phyloP scores from a whole-genome alignment of 2,329 filamentous ascomycete species.

The Botrytis byssoidea region DNA sequence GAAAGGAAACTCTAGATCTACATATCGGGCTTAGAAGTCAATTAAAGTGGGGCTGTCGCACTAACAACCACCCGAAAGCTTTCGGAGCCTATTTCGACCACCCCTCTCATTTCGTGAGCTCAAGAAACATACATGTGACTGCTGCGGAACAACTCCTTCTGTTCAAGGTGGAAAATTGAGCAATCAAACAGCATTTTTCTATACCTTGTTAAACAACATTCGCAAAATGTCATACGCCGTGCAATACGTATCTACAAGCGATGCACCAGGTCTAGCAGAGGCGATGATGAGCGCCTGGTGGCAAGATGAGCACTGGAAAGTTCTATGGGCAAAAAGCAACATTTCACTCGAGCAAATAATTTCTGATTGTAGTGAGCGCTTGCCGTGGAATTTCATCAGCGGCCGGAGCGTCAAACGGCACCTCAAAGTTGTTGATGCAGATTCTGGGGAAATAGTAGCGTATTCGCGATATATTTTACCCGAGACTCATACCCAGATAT shows the following conservation, averaged over 20 bases:
- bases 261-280: background rate
- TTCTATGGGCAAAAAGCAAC: background rate
- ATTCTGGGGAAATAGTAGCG: background rate
- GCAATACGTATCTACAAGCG: background rate
- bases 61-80: background rate
- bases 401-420: background rate
- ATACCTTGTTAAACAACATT: background rate
- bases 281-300: background rate
- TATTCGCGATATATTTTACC: slow-evolving; percentile 1
- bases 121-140: background rate
- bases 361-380: background rate
- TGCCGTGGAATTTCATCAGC: background rate
- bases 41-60: background rate
- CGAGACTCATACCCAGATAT: background rate
- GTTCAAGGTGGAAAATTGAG: background rate
- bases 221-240: background rate
- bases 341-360: background rate
- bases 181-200: background rate
- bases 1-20: background rate
- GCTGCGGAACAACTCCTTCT: background rate
- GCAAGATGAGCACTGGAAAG: background rate
- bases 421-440: background rate
- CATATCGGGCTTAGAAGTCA: background rate
- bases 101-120: background rate
- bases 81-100: background rate